Conservation (phyloP, 345 rosid species). For the Hibiscus mutabilis region DNA sequence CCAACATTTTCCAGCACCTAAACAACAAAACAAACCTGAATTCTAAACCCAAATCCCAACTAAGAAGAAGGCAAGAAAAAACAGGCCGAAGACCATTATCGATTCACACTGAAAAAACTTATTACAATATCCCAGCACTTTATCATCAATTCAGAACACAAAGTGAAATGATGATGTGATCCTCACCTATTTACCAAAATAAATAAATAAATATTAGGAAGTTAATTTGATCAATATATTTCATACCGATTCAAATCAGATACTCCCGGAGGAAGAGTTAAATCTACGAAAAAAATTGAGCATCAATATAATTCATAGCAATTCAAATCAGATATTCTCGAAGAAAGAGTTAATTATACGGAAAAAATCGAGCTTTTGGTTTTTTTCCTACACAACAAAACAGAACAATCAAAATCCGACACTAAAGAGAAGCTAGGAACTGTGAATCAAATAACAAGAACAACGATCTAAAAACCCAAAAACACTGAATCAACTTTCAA, state of each 20-base stretch:
- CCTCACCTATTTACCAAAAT: not conserved
- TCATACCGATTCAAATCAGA: no score
- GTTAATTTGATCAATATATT: not conserved
- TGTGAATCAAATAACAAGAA: not conserved
- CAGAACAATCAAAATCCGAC: slow-evolving; percentile 3
- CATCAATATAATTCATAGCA: not conserved
- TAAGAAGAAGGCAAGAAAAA: not conserved
- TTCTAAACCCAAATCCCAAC: not conserved
- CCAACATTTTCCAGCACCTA: slow-evolving; percentile 2
- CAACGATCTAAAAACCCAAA: slow-evolving; percentile 4
- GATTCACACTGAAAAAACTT: not conserved
- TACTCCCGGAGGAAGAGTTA: no score
- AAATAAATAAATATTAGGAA: not conserved
- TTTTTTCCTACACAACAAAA: slow-evolving; percentile 11
- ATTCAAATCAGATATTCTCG: not conserved
- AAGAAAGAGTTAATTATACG: not conserved
- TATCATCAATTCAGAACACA: not conserved
- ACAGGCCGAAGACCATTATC: not conserved
- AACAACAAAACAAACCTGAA: slow-evolving; percentile 4
- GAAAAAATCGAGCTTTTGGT: not conserved
- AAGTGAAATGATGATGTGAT: not conserved
- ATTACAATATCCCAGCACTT: not conserved
- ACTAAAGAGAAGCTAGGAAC: not conserved
- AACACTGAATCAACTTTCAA: slow-evolving; percentile 3
- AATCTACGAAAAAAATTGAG: no score